Evolutionary conservation across 495 filamentous ascomycete species (phyloP).

Genomic region (Talaromyces wortmannii): DNA sequence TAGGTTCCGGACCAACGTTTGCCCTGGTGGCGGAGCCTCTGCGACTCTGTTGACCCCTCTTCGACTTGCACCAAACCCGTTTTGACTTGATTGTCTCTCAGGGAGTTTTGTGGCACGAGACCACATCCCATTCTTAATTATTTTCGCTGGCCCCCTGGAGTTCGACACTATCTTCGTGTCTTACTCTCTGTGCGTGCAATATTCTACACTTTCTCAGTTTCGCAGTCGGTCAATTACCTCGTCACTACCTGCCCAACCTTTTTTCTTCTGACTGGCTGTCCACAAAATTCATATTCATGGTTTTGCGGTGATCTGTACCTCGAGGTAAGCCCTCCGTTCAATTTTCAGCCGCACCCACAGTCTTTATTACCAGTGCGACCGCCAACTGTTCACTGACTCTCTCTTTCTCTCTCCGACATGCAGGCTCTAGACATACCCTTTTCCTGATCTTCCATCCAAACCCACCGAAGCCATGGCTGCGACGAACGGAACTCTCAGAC

Average conservation of each 20-base stretch:
- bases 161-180: not conserved
- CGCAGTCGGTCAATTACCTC: too few species aligned
- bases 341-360: too few species aligned
- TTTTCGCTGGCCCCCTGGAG: not conserved
- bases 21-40: not conserved
- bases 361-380: too few species aligned
- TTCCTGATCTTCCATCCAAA: too few species aligned
- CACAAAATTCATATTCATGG: too few species aligned
- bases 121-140: conserved; percentile 4
- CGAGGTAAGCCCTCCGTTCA: too few species aligned
- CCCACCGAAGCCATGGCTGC: not conserved
- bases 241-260: too few species aligned
- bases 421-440: not conserved
- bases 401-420: not conserved
- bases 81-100: not conserved
- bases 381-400: too few species aligned
- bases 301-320: too few species aligned
- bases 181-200: not conserved
- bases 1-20: not conserved
- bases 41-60: not conserved
- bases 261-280: too few species aligned
- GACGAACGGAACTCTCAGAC: conserved; percentile 24
- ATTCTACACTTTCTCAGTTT: not conserved
- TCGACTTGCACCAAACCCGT: not conserved
- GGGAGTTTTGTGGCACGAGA: not conserved